Base-by-base conservation (phyloP, 345 rosid species). In the Trapa incisa region DNA sequence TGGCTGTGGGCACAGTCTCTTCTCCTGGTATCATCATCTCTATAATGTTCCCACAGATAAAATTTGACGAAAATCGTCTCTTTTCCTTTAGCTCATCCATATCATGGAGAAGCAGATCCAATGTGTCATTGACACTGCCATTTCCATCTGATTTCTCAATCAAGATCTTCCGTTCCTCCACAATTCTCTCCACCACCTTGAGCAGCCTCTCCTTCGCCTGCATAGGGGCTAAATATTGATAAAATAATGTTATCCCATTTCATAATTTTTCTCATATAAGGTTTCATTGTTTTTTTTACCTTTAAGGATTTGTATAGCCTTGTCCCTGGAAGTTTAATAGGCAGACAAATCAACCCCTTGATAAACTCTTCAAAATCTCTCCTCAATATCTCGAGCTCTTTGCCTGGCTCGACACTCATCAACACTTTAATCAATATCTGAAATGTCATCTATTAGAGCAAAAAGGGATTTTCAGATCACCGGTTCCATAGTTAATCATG, bases 1-100 rank as follows among this genome's bases (percentile, higher is more conserved):
- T 87, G 71, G 97, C 91, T 75, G 72, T 87, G 16, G 97, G 97
- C 65, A 91, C 83, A 2, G 96, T 90, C 74, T 94, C 99, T 72
- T 89, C 96, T 53, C 99, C 99, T 0, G 99, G 99, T 74, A 94
- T 84, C 88, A 94, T 89, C 99, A 94, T 87, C 83, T 94, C 99
- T 13, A 94, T 75, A 64, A 94, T 82, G 70, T 83, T 87, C 3
- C 87, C 84, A 17, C 84, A 79, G 52, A 93, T 78, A 78, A 82
- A 84, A 85, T 93, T 97, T 60, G 80, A 82, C 74, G 94, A 76
- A 50, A 80, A 80, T 45, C 86, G 74, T 76, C 84, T 85, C 72
- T 73, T 84, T 68, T 82, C 86, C 16, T 72, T 86, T 41, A 64
- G 65, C 48, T 85, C 86, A 36, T 67, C 81, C 36, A 58, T 73